phyloP scores from a whole-genome alignment of 495 filamentous ascomycete species.

The Aspergillus bridgeri region DNA sequence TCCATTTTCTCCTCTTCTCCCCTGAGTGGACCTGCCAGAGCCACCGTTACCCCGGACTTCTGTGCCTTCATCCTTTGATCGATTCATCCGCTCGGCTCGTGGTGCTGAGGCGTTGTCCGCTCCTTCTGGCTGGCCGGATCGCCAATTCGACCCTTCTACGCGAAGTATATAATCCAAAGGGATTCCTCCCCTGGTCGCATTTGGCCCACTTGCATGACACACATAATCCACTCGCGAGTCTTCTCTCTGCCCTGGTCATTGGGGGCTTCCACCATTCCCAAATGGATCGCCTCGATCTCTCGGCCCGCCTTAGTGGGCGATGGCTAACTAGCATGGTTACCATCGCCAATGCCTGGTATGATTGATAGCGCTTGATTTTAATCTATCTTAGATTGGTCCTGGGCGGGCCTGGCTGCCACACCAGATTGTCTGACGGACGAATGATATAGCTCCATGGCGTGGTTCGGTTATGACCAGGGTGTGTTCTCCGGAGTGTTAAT shows the following conservation, averaged over 20 bases:
- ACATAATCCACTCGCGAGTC: background rate
- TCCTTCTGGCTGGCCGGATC: background rate
- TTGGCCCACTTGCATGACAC: background rate
- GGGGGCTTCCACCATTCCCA: background rate
- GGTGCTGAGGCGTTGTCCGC: background rate
- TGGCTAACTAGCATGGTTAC: background rate
- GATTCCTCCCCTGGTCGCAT: background rate
- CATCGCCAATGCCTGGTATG: background rate
- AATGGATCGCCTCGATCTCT: background rate
- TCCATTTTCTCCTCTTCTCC: background rate
- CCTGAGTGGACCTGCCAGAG: background rate
- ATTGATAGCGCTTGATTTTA: background rate
- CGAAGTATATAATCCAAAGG: background rate
- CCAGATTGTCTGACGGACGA: slow-evolving; percentile 17
- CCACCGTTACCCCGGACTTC: background rate
- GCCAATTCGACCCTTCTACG: background rate
- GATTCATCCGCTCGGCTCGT: background rate
- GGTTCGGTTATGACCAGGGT: slow-evolving; percentile 53
- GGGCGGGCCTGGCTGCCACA: background rate
- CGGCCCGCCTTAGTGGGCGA: background rate
- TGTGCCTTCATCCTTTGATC: background rate
- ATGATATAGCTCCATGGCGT: slow-evolving; percentile 35
- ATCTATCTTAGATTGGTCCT: background rate
- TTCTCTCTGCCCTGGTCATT: background rate
- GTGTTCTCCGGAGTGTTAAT: background rate